A percentile compares a stretch with the other conserved stretches of the same genome.
These are phyloP conservation scores for Basipetospora chlamydospora DNA, from an alignment of 2,329 filamentous ascomycete species.

Conservation along the genomic window DNA sequence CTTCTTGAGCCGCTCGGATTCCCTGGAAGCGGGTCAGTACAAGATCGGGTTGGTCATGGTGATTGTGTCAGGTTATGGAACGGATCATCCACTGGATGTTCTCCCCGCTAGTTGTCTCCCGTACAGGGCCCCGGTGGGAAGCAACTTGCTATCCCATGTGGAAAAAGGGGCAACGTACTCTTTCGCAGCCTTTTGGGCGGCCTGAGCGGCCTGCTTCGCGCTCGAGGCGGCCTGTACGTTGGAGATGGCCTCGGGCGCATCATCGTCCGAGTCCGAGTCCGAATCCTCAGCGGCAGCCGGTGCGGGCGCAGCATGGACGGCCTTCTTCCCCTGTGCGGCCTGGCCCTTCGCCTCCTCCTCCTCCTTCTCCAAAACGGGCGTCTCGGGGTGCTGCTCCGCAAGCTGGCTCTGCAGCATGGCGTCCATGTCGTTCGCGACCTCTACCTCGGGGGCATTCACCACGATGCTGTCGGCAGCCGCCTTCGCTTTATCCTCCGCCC, in stretches of 20 bases:
- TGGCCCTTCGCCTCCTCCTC: too few relatives aligned
- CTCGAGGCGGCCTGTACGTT: conserved; percentile 32
- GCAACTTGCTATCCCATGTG: too few relatives aligned
- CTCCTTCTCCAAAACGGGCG: conserved; percentile 4
- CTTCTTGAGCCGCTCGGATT: conserved; percentile 33
- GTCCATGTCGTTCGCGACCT: not conserved
- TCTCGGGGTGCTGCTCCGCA: conserved; percentile 4
- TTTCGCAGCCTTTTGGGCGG: conserved; percentile 32
- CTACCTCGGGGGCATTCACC: conserved; percentile 12
- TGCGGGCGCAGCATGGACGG: conserved; percentile 7
- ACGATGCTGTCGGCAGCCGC: conserved; percentile 11
- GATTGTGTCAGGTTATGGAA: too few relatives aligned
- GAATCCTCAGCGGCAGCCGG: conserved; percentile 15
- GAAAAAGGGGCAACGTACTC: conserved; percentile 36
- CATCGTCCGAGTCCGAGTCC: conserved; percentile 29
- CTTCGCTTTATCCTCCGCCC: not conserved
- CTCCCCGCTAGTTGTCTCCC: too few relatives aligned
- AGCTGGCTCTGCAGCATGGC: conserved; percentile 1
- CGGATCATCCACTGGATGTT: too few relatives aligned
- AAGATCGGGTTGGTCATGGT: too few relatives aligned
- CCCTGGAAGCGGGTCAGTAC: too few relatives aligned
- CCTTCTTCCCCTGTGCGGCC: too few relatives aligned
- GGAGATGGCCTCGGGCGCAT: conserved; percentile 44
- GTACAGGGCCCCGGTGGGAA: too few relatives aligned
- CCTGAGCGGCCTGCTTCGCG: conserved; percentile 29